phyloP scores from a whole-genome alignment of 225 moss, liverwort and hornwort species.

The Bryoerythrophyllum caledonicum region DNA sequence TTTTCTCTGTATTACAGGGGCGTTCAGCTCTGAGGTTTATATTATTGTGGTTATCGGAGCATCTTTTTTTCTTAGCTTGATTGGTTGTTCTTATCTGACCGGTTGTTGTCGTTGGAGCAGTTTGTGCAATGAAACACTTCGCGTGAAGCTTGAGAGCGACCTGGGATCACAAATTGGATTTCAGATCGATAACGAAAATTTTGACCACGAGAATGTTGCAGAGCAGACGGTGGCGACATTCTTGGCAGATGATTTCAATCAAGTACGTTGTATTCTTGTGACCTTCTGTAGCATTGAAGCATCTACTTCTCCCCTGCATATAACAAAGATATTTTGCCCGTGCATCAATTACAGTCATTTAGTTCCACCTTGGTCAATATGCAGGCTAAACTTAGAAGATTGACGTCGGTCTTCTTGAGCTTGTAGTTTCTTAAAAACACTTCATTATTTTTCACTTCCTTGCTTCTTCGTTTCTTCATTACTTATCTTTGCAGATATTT shows the following conservation, averaged over 20 bases:
- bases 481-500: slow-evolving; percentile 7
- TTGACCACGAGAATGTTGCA: slow-evolving; percentile 69
- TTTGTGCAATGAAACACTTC: slow-evolving; percentile 75
- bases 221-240: slow-evolving; percentile 81
- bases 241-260: slow-evolving; percentile 85
- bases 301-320: slow-evolving; percentile 9
- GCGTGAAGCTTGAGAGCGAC: slow-evolving; percentile 79
- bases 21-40: not conserved
- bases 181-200: slow-evolving; percentile 95
- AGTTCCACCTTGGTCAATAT: slow-evolving; percentile 15
- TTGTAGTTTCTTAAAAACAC: not conserved
- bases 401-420: slow-evolving; percentile 1
- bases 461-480: slow-evolving; percentile 6
- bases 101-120: slow-evolving; percentile 45
- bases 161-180: slow-evolving; percentile 87
- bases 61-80: not conserved
- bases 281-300: slow-evolving; percentile 5
- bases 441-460: slow-evolving; percentile 1
- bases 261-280: slow-evolving; percentile 46
- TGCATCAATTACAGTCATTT: not conserved
- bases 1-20: not conserved
- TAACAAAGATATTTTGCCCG: not conserved
- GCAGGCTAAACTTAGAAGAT: slow-evolving; percentile 8
- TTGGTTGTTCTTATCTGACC: slow-evolving; percentile 9
- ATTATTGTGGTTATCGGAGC: not conserved